Base-by-base conservation (phyloP, 2,329 filamentous ascomycete species). In the Phoma sp. region DNA sequence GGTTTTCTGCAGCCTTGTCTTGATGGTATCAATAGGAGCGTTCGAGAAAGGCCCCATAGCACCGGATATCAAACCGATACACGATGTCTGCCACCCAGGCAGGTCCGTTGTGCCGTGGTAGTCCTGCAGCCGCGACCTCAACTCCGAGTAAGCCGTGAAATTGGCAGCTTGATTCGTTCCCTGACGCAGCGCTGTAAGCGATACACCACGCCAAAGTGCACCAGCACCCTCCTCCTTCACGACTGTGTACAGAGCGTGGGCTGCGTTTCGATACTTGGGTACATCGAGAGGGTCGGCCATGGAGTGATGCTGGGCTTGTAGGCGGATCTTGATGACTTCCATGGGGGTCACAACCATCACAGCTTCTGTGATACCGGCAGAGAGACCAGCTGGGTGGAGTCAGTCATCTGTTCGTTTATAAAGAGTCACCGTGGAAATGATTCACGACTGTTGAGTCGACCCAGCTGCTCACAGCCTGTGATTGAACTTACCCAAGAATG, bases 251-350 rank as follows among this genome's bases (percentile, higher is more conserved):
- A 86, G 79, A 9, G 86, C 86, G 67, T 89, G 86, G 1, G 92
- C 92, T 24, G 93, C 93, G 77, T 96, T 97, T 74, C 93, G 90
- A 82, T 98, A 98, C 80, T 98, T 98, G 61, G 95, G 95, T 7
- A 97, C 77, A 75, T 98, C 95, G 64, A 98, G 87, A 5, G 95
- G 95, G 74, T 99, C 95, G 43, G 95, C 92, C 88, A 99, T 95
- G 74, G 87, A 91, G 85, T 99, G 95, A 80, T 97, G 91, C 79
- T 99, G 95, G 4, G 93, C 93, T 82, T 99, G 95, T 65, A 99
- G 85, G 43, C 95, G 90, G 74, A 99, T 99, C 85, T 99, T 99
- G 78, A 99, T 86, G 58, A 99, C 95, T 80, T 99, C 95, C 95
- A 99, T 99, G 5, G 95, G 95, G 27, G 93, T 97, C 52, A 99